These are phyloP conservation scores for Nepenthes mirabilis DNA, from an alignment of 148 eudicot genomes.

Conservation along the genomic window DNA sequence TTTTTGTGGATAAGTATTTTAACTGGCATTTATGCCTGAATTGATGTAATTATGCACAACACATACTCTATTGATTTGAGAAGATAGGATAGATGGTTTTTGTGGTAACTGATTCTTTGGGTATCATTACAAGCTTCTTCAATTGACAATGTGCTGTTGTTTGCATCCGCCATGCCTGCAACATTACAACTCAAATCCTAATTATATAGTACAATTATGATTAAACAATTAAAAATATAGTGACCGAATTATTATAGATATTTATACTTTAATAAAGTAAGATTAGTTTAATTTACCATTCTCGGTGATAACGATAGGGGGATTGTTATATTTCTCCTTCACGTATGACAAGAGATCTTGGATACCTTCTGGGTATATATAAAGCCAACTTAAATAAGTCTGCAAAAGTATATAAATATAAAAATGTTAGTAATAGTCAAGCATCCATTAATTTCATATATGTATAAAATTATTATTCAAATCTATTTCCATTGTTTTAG, in stretches of 20 bases:
- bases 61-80: slow-evolving; percentile 11
- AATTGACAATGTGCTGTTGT: slow-evolving; percentile 11
- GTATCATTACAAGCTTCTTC: slow-evolving; percentile 13
- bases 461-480: too few species aligned
- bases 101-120: slow-evolving; percentile 13
- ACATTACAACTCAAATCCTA: not conserved
- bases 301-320: slow-evolving; percentile 18
- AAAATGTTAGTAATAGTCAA: not conserved
- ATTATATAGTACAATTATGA: not conserved
- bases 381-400: slow-evolving; percentile 12
- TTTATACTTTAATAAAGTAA: too few species aligned
- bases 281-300: slow-evolving; percentile 12
- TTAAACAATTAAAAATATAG: not conserved
- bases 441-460: too few species aligned
- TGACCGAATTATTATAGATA: too few species aligned
- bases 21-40: not conserved
- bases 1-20: not conserved
- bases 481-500: too few species aligned
- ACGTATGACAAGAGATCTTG: slow-evolving; percentile 9
- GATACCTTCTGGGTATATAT: slow-evolving; percentile 29
- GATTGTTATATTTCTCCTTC: slow-evolving; percentile 14
- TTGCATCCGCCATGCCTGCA: slow-evolving; percentile 14
- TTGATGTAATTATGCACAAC: not conserved
- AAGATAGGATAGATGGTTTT: slow-evolving; percentile 17
- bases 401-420: not conserved